Evolutionary conservation across 768 basidiomycete genomes (phyloP), one percentile per base, ranked within the genome.

Genomic region (Mycena floridula): DNA sequence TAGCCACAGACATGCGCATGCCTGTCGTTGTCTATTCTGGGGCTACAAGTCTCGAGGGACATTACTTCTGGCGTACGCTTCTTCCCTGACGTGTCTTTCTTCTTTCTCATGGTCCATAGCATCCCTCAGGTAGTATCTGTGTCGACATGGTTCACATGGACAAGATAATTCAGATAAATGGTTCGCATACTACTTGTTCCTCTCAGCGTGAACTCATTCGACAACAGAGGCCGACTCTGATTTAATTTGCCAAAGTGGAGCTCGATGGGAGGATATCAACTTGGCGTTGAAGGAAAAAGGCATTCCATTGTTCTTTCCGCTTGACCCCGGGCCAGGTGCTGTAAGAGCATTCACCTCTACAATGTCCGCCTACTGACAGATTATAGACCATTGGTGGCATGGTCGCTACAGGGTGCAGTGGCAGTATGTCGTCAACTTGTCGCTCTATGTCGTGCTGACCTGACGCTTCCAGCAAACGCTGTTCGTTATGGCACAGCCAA

Each of bases 401-500:
- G 89, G 81, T 88, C 41, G 82, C 82, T 7, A 93, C 89, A 2
- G 88, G 89, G 7, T 92, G 89, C 55, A 83, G 80, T 40, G 89
- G 89, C 42, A 91, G 89, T 76, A 64, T 73, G 77, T 72, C 54
- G 27, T 43, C 20, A 26, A 36, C 46, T n/a, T n/a, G n/a, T n/a
- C n/a, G n/a, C 12, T 26, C 20, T 41, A 16, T 46, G 7, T 12
- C 15, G 15, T 20, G 2, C 23, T 22, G 35, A n/a, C n/a, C n/a
- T n/a, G n/a, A n/a, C n/a, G n/a, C n/a, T n/a, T n/a, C 22, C 26
- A 86, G 85, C 86, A 15, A 88, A 88, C 55, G 85, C 87, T 16
- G 86, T 89, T 7, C 70, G 88, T 49, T 93, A 91, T 60, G 91
- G 89, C 41, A 92, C 90, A 12, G 89, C 90, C 5, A 85, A 82